Base-by-base conservation (phyloP, 2,329 filamentous ascomycete species). In the Coniochaeta sp. region DNA sequence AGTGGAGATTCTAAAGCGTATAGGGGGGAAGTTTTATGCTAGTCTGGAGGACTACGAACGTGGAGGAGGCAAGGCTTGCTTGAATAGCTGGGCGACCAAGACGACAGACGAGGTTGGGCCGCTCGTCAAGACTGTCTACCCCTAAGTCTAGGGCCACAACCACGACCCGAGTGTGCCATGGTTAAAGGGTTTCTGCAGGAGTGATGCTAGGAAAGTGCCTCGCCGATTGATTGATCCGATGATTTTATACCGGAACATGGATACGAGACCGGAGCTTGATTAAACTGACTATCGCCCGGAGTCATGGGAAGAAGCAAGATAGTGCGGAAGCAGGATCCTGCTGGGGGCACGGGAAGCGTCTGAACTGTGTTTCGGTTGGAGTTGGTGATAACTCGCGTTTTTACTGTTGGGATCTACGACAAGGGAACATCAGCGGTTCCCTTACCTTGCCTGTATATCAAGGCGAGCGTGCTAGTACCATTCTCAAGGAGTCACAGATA, bases 11-110 rank as follows among this genome's bases (percentile, higher is more conserved):
- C 47, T 49, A n/a, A 49, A 49, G 47, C 26, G 30, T 20, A 49
- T 49, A 18, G n/a, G 47, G 18, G 47, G n/a, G 20, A 49, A 33
- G 20, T 49, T 49, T n/a, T 49, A 31, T 33, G 47, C 47, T 20
- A 49, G 27, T 49, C 47, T 49, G n/a, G 47, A 49, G 27, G 47
- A 32, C 7, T 49, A 49, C n/a, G 47, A 49, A 6, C 32, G 32
- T 9, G 32, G 32, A 35, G 32, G 32, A 35, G 47, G 47, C 12
- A 33, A 31, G 27, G 47, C 27, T 6, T 49, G 47, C 30, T 31
- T 49, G 30, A 49, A 49, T 20, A 24, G 27, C 30, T 49, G 47
- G 47, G 18, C n/a, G 47, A 33, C 26, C 7, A 49, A 49, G 40
- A 45, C 20, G 20, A 24, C 20, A 12, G 40, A 20, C 24, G 40